These are phyloP conservation scores for Tephrocybe sp. DNA, from an alignment of 768 basidiomycete species.

Conservation along the genomic window DNA sequence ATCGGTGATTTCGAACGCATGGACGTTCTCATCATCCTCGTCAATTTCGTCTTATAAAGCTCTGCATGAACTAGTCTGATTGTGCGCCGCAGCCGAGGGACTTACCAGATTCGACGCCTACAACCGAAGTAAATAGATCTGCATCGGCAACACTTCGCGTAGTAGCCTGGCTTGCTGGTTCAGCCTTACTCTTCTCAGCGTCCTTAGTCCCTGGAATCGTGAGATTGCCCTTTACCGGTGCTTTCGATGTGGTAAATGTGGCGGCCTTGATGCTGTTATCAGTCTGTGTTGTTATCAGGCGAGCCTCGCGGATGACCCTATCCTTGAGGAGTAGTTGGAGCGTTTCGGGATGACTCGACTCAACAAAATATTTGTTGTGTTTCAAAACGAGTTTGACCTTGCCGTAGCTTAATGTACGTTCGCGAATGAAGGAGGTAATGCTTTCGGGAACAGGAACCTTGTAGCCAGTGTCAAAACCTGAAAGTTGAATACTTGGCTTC, in stretches of 20 bases:
- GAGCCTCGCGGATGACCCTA: slow-evolving; percentile 78
- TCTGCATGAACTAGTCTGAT: background rate
- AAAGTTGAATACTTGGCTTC: background rate
- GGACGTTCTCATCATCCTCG: slow-evolving; percentile 96
- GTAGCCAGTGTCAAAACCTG: slow-evolving; percentile 5
- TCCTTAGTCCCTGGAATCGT: slow-evolving; percentile 86
- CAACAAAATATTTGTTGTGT: slow-evolving; percentile 96
- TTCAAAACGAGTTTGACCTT: slow-evolving; percentile 98
- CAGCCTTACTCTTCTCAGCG: slow-evolving; percentile 69
- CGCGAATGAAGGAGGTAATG: slow-evolving; percentile 85
- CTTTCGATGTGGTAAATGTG: slow-evolving; percentile 78
- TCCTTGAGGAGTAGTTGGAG: slow-evolving; percentile 88
- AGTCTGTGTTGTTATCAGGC: slow-evolving; percentile 66
- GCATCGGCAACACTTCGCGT: slow-evolving; percentile 48
- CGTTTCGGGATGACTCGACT: slow-evolving; percentile 93
- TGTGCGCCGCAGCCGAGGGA: slow-evolving; percentile 5
- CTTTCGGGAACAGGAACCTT: slow-evolving; percentile 91
- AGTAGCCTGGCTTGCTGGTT: slow-evolving; percentile 19
- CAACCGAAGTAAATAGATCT: slow-evolving; percentile 93
- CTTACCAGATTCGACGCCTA: slow-evolving; percentile 87
- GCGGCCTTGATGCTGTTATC: slow-evolving; percentile 76
- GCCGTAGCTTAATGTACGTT: slow-evolving; percentile 93
- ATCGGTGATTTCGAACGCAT: slow-evolving; percentile 95
- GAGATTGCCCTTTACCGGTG: slow-evolving; percentile 79
- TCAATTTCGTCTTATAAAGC: slow-evolving; percentile 80